phyloP scores from a whole-genome alignment of 2,329 filamentous ascomycete genomes.

The Clonostachys sp. region DNA sequence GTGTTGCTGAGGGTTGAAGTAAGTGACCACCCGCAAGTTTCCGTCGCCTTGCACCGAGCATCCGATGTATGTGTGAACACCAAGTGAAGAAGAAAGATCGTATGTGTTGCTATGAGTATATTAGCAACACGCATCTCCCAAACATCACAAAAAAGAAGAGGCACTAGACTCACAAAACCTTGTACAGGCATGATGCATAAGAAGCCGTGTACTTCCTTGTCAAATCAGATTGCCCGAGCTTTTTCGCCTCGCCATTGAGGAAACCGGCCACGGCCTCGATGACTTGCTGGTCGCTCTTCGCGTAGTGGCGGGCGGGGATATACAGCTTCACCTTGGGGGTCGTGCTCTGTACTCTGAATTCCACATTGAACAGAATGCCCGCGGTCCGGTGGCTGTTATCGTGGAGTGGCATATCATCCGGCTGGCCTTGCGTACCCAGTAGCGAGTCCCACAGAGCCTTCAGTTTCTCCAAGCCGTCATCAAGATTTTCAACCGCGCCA shows the following conservation, averaged over 20 bases:
- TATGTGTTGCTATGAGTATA: slow-evolving; percentile 39
- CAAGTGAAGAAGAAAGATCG: not conserved
- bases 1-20: slow-evolving; percentile 50
- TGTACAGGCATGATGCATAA: not conserved
- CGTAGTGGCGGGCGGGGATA: slow-evolving; percentile 26
- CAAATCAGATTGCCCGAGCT: not conserved
- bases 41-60: not conserved
- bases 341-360: slow-evolving; percentile 11
- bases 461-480: slow-evolving; percentile 9
- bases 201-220: not conserved
- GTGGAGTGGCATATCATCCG: slow-evolving; percentile 7
- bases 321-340: slow-evolving; percentile 21
- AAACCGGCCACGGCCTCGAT: not conserved
- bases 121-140: not conserved
- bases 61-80: not conserved
- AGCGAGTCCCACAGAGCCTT: slow-evolving; percentile 11
- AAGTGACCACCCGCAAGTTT: not conserved
- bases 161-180: not conserved
- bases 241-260: not conserved
- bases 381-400: slow-evolving; percentile 19
- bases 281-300: slow-evolving; percentile 6
- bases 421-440: slow-evolving; percentile 1
- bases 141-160: no score
- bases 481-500: slow-evolving; percentile 4
- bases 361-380: slow-evolving; percentile 25